Evolutionary conservation across 306 rosid species (phyloP).

Genomic region (Carpinus viminea): DNA sequence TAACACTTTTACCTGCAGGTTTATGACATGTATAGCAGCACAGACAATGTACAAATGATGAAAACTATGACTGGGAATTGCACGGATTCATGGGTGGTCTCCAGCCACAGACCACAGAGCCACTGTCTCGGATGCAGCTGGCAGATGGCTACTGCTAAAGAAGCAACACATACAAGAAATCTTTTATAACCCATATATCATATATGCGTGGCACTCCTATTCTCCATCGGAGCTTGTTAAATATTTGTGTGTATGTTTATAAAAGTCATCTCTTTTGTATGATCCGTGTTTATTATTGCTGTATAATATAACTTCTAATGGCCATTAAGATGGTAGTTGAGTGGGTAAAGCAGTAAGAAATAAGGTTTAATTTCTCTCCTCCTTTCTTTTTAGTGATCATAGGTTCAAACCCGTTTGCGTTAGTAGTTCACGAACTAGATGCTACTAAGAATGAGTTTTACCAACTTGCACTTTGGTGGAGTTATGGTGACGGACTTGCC

Average conservation of each 20-base stretch:
- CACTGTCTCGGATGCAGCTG: slow-evolving; percentile 15
- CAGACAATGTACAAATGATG: slow-evolving; percentile 7
- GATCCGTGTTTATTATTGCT: too few relatives aligned
- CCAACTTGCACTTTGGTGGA: too few relatives aligned
- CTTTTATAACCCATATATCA: too few relatives aligned
- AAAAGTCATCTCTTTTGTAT: too few relatives aligned
- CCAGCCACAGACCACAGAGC: background rate
- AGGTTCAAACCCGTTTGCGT: too few relatives aligned
- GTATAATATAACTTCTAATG: background rate
- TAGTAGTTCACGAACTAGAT: too few relatives aligned
- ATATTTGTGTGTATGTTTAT: background rate
- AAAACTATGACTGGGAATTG: slow-evolving; percentile 21
- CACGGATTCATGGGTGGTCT: slow-evolving; percentile 14
- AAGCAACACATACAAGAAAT: background rate
- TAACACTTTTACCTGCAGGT: background rate
- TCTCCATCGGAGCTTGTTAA: background rate
- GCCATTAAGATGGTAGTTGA: too few relatives aligned
- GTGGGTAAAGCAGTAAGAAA: too few relatives aligned
- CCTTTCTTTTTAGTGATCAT: too few relatives aligned
- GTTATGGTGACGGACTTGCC: too few relatives aligned
- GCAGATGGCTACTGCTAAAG: slow-evolving; percentile 15
- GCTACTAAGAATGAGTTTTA: too few relatives aligned
- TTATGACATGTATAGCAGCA: background rate
- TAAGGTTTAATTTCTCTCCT: too few relatives aligned
- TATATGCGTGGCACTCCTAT: background rate